These are phyloP conservation scores for Raffaelea albimanens DNA, from an alignment of 2,329 filamentous ascomycete genomes.

Conservation along the genomic window DNA sequence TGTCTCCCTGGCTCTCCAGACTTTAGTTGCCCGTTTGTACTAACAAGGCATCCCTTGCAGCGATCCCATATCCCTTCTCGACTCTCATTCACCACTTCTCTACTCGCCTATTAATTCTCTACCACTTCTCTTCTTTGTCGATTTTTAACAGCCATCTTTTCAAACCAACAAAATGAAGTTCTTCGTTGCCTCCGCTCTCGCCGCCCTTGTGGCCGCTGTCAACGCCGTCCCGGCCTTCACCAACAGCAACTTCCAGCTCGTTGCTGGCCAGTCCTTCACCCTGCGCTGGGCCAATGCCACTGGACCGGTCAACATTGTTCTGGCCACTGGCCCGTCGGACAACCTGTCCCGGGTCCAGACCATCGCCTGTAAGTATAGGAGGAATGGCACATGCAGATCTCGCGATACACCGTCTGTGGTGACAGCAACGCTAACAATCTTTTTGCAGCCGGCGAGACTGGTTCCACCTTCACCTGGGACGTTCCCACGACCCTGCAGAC, in stretches of 20 bases:
- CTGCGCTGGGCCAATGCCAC: conserved; percentile 31
- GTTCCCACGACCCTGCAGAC: conserved; percentile 24
- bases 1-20: not conserved
- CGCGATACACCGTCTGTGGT: no score
- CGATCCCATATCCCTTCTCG: not conserved
- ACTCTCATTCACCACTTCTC: not conserved
- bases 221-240: conserved; percentile 20
- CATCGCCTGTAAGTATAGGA: conserved; percentile 25
- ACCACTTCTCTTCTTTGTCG: not conserved
- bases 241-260: conserved; percentile 21
- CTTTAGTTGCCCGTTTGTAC: no score
- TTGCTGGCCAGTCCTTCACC: conserved; percentile 29
- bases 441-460: conserved; percentile 23
- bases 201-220: conserved; percentile 23
- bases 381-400: no score
- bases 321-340: conserved; percentile 27
- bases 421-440: no score
- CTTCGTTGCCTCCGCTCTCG: conserved; percentile 22
- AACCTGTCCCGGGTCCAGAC: conserved; percentile 25
- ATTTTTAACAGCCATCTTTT: conserved; percentile 4
- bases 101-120: not conserved
- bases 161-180: conserved; percentile 28
- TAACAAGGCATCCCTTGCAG: no score
- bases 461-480: conserved; percentile 27
- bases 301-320: conserved; percentile 31